A percentile compares a stretch with the other conserved stretches of the same genome.
Evolutionary conservation across 768 basidiomycete species (phyloP).

Genomic region (Cystobasidium onofrii): DNA sequence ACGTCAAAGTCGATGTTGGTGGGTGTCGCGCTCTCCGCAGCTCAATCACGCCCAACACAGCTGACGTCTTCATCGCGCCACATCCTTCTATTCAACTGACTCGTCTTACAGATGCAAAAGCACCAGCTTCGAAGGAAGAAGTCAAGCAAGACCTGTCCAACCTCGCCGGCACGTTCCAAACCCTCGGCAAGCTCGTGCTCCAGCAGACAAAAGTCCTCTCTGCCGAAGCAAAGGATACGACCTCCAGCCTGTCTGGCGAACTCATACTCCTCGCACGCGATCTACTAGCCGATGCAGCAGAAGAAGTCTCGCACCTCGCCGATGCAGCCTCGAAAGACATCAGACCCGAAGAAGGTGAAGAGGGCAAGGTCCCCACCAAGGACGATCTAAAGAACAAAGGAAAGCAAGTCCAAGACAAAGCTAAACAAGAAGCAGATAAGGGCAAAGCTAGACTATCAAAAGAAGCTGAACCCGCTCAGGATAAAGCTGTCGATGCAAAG

Average conservation of each 20-base stretch:
- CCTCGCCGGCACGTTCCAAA: constrained; percentile 6
- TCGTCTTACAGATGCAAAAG: constrained; percentile 8
- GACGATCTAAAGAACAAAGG: constrained; percentile 29
- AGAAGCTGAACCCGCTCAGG: constrained; percentile 5
- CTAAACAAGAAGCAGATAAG: constrained; percentile 15
- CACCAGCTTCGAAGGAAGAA: constrained; percentile 26
- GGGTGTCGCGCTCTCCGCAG: constrained; percentile 3
- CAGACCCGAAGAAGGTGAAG: constrained; percentile 26
- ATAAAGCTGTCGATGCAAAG: constrained; percentile 26
- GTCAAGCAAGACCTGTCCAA: constrained; percentile 9
- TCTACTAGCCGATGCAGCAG: constrained; percentile 29
- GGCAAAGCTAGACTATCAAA: constrained; percentile 13
- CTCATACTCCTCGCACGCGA: constrained; percentile 21
- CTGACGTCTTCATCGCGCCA: not conserved
- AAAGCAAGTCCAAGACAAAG: constrained; percentile 27
- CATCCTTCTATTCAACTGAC: no score
- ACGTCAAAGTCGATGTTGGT: constrained; percentile 21
- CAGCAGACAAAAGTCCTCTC: constrained; percentile 24
- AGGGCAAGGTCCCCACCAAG: constrained; percentile 11
- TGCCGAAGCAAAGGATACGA: not conserved
- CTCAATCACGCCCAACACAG: not conserved
- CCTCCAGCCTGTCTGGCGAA: not conserved
- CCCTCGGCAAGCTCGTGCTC: constrained; percentile 19
- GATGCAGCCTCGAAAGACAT: constrained; percentile 5
- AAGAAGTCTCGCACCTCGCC: constrained; percentile 16